Percentiles rank a stretch among this genome's conserved stretches.
These are phyloP conservation scores for Anisodus tanguticus DNA, from an alignment of 257 asterid genomes.

Conservation along the genomic window DNA sequence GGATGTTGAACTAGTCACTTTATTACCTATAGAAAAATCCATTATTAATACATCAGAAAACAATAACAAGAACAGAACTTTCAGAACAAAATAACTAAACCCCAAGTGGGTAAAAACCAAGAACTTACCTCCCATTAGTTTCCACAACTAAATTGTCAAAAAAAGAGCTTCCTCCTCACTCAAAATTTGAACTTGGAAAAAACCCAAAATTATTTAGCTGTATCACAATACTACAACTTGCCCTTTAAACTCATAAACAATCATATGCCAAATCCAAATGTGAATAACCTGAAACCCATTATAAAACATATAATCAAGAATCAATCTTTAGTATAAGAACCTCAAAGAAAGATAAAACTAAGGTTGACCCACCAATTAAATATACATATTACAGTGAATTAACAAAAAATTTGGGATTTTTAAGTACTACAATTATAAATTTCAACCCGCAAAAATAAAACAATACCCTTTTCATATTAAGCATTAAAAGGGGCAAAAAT, in stretches of 20 bases:
- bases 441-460: background rate
- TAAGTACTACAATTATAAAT: background rate
- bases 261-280: background rate
- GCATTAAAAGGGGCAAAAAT: background rate
- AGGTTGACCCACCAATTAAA: background rate
- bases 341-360: background rate
- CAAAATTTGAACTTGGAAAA: constrained; percentile 22
- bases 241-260: background rate
- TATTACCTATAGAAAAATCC: constrained; percentile 44
- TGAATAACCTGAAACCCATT: constrained; percentile 5
- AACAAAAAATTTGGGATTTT: background rate
- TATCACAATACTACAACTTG: background rate
- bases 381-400: too few species aligned
- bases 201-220: background rate
- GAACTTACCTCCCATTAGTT: constrained; percentile 36
- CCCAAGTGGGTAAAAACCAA: constrained; percentile 23
- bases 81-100: background rate
- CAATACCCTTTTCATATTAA: background rate
- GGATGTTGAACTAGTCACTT: constrained; percentile 45
- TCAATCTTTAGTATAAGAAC: background rate
- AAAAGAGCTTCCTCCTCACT: constrained; percentile 24
- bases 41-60: background rate
- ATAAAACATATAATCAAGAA: background rate
- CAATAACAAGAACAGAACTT: background rate
- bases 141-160: constrained; percentile 17